Percentiles rank a stretch among this genome's conserved stretches.
Conservation (phyloP, 176 grass and related monocot species). For the Saccharum officinarum region DNA sequence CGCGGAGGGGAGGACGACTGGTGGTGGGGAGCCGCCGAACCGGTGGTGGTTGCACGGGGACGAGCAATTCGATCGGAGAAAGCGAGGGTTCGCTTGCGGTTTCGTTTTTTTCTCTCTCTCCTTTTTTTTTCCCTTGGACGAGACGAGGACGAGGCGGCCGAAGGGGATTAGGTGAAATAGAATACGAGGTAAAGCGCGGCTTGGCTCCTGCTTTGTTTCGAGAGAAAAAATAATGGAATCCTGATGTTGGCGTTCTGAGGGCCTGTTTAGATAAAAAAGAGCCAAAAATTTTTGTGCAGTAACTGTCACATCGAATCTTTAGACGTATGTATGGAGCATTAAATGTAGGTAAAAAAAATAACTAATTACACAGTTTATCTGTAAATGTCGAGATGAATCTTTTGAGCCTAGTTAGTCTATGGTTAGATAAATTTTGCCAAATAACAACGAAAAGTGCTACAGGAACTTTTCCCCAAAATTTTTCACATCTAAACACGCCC, state of each 20-base stretch:
- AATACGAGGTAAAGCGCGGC: not conserved
- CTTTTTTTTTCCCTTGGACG: not conserved
- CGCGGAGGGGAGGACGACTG: not conserved
- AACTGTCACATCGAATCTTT: too few species aligned
- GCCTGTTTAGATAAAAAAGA: too few species aligned
- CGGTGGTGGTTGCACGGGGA: slow-evolving; percentile 38
- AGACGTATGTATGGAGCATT: too few species aligned
- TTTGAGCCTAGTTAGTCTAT: too few species aligned
- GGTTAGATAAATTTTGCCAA: too few species aligned
- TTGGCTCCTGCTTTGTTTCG: not conserved
- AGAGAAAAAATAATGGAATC: not conserved
- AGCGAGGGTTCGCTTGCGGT: slow-evolving; percentile 46
- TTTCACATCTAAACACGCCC: too few species aligned
- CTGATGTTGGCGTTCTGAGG: not conserved
- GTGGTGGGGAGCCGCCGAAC: slow-evolving; percentile 42
- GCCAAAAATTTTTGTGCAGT: too few species aligned
- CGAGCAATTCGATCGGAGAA: slow-evolving; percentile 57
- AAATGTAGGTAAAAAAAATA: too few species aligned
- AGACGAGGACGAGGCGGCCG: not conserved
- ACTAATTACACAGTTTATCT: too few species aligned
- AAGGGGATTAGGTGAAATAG: slow-evolving; percentile 48
- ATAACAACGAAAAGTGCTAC: too few species aligned
- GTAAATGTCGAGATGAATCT: too few species aligned
- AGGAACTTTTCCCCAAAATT: too few species aligned
- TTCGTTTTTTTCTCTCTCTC: not conserved